phyloP scores from a whole-genome alignment of 2,329 filamentous ascomycete genomes.

The Coleophoma crateriformis region DNA sequence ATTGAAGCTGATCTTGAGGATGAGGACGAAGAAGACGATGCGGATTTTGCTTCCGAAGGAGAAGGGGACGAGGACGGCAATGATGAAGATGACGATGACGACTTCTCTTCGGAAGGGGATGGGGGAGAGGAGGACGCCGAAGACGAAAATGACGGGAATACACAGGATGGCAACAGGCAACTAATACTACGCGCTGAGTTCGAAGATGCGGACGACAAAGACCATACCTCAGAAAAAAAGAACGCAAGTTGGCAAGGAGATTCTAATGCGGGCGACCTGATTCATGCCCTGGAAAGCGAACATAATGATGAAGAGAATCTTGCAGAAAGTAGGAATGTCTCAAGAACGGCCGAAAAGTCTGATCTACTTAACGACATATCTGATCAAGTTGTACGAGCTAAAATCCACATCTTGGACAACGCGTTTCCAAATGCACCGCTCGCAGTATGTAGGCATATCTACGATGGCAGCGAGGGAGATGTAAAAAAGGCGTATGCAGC shows the following conservation, averaged over 20 bases:
- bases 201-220: background rate
- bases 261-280: background rate
- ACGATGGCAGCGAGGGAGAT: constrained; percentile 20
- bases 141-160: constrained; percentile 1
- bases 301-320: constrained; percentile 3
- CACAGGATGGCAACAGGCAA: background rate
- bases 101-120: constrained; percentile 2
- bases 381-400: constrained; percentile 12
- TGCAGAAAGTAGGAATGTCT: background rate
- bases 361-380: constrained; percentile 11
- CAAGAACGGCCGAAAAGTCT: background rate
- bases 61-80: constrained; percentile 23
- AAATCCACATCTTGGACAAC: constrained; percentile 22
- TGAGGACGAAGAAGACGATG: constrained; percentile 23
- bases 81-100: constrained; percentile 20
- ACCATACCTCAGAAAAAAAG: background rate
- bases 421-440: constrained; percentile 24
- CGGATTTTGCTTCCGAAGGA: constrained; percentile 17
- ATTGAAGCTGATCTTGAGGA: constrained; percentile 30
- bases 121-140: constrained; percentile 6
- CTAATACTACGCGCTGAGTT: background rate
- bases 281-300: background rate
- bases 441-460: constrained; percentile 21
- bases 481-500: constrained; percentile 22
- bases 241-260: constrained; percentile 1